Evolutionary conservation across 352 stramenopile genomes (phyloP), one percentile per base, ranked within the genome.

Genomic region (Thraustochytrium sp.): DNA sequence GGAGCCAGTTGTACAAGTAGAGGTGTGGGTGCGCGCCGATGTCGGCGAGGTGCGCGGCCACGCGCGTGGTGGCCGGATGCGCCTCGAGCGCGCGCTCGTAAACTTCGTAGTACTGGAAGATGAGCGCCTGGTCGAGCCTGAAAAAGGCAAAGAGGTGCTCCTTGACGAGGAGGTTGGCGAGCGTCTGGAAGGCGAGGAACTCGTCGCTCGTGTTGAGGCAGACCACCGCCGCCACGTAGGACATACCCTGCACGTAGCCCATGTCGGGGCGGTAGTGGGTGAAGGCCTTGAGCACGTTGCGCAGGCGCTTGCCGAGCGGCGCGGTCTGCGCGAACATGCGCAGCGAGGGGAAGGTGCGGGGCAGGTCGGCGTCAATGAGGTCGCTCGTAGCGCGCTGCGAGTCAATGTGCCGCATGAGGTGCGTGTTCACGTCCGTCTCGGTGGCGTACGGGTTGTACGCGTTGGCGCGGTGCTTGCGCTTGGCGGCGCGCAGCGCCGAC

Each of bases 221-320:
- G 29, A 96, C 59, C 85, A 95, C 88, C 13, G 92, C 92, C 0
- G 92, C 91, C 21, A 96, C 83, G 68, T 96, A 96, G 62, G 90
- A 94, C 91, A 96, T 95, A 36, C 92, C 92, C 65, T 96, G 92
- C 62, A 95, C 94, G 64, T 96, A 96, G 0, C 92, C 92, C 34
- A 95, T 84, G 49, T 96, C 92, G 3, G 92, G 92, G 2, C 92
- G 90, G 68, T 94, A 94, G 76, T 90, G 93, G 4, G 90, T 90
- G 76, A 94, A 95, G 4, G 92, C 93, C 68, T 94, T 91, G 9
- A 96, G 87, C 0, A 95, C 90, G 78, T 94, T 48, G 16, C 21
- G 40, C 8, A 80, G 23, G 0, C 37, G 65, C 8, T 11, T 46
- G 53, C 46, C 48, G 13, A 54, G 46, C 23, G 34, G 49, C 53